These are phyloP conservation scores for Sodiomyces alkalinus DNA, from an alignment of 2,329 filamentous ascomycete genomes.

Conservation along the genomic window DNA sequence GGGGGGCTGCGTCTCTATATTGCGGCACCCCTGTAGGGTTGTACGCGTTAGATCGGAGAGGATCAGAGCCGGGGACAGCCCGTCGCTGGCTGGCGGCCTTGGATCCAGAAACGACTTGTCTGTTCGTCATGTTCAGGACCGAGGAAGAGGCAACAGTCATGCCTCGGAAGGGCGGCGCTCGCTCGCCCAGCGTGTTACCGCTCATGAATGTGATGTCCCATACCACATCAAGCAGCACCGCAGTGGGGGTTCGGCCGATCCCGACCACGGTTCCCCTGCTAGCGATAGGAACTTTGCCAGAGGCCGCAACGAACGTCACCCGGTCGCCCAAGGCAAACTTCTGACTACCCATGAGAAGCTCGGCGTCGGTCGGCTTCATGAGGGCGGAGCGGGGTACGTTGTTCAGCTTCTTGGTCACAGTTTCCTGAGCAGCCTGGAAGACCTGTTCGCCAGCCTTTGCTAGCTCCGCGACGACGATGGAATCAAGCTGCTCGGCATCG, in stretches of 20 bases:
- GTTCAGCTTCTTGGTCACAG: conserved; percentile 54
- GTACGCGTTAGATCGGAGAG: conserved; percentile 38
- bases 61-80: conserved; percentile 26
- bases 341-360: conserved; percentile 79
- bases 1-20: conserved; percentile 39
- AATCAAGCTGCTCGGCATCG: conserved; percentile 92
- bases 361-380: conserved; percentile 88
- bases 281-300: conserved; percentile 88
- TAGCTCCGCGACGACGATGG: conserved; percentile 68
- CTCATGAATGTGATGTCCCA: conserved; percentile 97
- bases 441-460: conserved; percentile 59
- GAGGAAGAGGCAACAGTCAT: conserved; percentile 81
- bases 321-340: conserved; percentile 75
- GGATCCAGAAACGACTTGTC: conserved; percentile 61
- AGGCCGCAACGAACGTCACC: conserved; percentile 81
- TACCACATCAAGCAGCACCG: conserved; percentile 73
- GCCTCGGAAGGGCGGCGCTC: conserved; percentile 85
- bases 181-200: conserved; percentile 77
- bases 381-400: conserved; percentile 76
- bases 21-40: conserved; percentile 46
- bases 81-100: conserved; percentile 40
- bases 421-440: conserved; percentile 32
- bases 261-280: conserved; percentile 88
- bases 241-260: conserved; percentile 74
- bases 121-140: conserved; percentile 73